These are phyloP conservation scores for Vinca minor DNA, from an alignment of 257 asterid genomes.

Conservation along the genomic window DNA sequence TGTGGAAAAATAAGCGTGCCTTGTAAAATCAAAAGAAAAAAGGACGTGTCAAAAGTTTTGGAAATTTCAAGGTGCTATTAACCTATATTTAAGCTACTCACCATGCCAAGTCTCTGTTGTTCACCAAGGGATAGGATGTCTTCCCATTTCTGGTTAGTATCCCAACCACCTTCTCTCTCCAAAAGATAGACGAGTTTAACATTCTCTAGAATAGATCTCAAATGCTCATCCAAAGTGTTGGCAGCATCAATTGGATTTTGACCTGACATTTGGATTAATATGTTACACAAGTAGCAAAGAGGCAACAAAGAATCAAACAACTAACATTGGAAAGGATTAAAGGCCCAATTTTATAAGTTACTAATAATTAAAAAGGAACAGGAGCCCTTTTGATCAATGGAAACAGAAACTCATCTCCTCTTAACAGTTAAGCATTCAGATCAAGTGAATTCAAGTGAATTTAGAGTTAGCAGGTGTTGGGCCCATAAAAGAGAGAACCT, in stretches of 20 bases:
- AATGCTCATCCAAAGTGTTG: conserved; percentile 47
- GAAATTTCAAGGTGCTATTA: not conserved
- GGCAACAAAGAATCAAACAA: not conserved
- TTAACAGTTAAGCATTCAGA: not conserved
- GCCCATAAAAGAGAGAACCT: not conserved
- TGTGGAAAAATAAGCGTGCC: conserved; percentile 98
- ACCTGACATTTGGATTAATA: conserved; percentile 37
- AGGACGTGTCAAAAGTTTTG: conserved; percentile 12
- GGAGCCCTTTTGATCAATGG: not conserved
- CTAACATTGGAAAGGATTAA: not conserved
- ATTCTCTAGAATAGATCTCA: conserved; percentile 67
- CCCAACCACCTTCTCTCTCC: conserved; percentile 99
- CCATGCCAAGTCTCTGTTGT: conserved; percentile 98
- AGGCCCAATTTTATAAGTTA: not conserved
- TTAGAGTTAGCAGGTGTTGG: not conserved
- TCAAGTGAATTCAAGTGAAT: not conserved
- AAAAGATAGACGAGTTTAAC: conserved; percentile 78
- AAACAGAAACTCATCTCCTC: not conserved
- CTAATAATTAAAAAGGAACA: not conserved
- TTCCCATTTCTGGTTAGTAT: conserved; percentile 84
- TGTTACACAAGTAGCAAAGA: conserved; percentile 10
- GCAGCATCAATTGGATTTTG: conserved; percentile 30
- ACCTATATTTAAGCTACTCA: conserved; percentile 30
- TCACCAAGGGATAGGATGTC: conserved; percentile 97
- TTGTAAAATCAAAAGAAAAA: conserved; percentile 21